phyloP scores from a whole-genome alignment of 306 rosid genomes.

The Luffa aegyptiaca region DNA sequence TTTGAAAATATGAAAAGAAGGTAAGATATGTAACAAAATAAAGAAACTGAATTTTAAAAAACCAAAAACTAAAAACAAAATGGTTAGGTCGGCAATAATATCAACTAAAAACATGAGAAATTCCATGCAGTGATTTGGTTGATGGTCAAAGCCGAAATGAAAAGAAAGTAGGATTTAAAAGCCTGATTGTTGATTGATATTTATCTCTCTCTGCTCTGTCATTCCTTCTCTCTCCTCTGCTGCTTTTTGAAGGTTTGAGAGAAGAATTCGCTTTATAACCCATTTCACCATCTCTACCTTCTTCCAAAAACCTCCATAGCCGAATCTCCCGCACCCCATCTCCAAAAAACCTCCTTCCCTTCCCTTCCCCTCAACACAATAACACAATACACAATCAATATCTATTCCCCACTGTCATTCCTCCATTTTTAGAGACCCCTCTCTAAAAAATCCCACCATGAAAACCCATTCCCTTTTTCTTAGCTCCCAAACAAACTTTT shows the following conservation, averaged over 20 bases:
- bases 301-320: constrained; percentile 16
- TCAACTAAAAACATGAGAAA: too few relatives aligned
- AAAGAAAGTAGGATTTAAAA: not conserved
- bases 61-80: too few relatives aligned
- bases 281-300: constrained; percentile 32
- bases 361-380: not conserved
- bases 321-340: constrained; percentile 16
- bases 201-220: not conserved
- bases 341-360: constrained; percentile 8
- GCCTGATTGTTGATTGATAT: not conserved
- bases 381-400: not conserved
- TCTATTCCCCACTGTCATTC: not conserved
- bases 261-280: constrained; percentile 38
- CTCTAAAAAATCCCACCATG: not conserved
- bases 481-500: not conserved
- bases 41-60: too few relatives aligned
- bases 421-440: not conserved
- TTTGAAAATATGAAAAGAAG: too few relatives aligned
- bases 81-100: too few relatives aligned
- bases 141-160: not conserved
- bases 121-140: not conserved
- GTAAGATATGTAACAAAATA: too few relatives aligned
- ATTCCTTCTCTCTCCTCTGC: not conserved
- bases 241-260: constrained; percentile 33
- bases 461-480: not conserved